Base-by-base conservation (phyloP, 1,139 yeast genomes). In the Candida smagusa region DNA sequence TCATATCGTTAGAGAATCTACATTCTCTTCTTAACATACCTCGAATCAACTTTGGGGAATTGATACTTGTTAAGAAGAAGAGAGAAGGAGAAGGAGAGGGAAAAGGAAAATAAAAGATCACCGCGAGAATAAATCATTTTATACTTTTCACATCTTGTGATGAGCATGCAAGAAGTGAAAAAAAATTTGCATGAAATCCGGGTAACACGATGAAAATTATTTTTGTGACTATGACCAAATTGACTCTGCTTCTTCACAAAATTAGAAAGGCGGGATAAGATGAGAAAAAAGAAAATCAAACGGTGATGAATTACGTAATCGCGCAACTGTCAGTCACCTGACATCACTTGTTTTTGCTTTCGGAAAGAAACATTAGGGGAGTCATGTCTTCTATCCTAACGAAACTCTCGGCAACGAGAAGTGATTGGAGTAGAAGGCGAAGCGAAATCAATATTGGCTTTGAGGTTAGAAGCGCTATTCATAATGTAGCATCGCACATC, bases 11-110 rank as follows among this genome's bases (percentile, higher is more conserved):
- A 24, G 11, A 11, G 28, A 25, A 13, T 21, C 29, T 32, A 30
- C 34, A 23, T 26, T 26, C 39, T 39, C 40, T 40, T 36, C 40
- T 37, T 40, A 37, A 40, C 35, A 25, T 37, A 40, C 32, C 33
- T 42, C 42, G 51, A 53, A 50, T 46, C 48, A 50, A 50, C 40
- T 44, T 42, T 43, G 46, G 50, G 57, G 54, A 47, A 46, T 46
- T 47, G 57, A 47, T 46, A 49, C 52, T 48, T 48, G 58, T 55
- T 57, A 55, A 54, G 58, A 55, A 47, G 50, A 48, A 50, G 56
- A 49, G 48, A 48, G 39, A 47, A 38, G 40, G 48, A 40, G 45
- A 43, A 43, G 45, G 47, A 44, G 43, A 46, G 46, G 44, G 45
- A 49, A 50, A 42, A 45, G 43, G 48, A 49, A 47, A 50, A 43